Evolutionary conservation across 768 basidiomycete species (phyloP).

Genomic region (Suillus spraguei): DNA sequence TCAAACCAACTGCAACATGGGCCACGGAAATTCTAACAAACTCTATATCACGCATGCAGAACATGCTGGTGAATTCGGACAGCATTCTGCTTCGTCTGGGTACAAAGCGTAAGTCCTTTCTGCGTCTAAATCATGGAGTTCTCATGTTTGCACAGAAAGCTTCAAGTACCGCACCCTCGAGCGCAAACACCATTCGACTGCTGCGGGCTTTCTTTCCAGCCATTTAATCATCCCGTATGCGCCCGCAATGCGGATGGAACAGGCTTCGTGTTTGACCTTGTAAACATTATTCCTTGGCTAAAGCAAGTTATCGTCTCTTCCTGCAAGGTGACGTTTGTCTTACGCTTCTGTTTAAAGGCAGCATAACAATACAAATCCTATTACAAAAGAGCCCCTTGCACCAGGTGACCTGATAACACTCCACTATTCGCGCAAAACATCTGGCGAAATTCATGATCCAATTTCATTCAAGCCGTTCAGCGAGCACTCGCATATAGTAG

Average conservation of each 20-base stretch:
- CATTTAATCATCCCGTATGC: slow-evolving; percentile 87
- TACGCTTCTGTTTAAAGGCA: slow-evolving; percentile 49
- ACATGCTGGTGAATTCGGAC: slow-evolving; percentile 78
- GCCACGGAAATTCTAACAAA: slow-evolving; percentile 85
- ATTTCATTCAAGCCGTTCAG: slow-evolving; percentile 98
- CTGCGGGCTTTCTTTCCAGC: slow-evolving; percentile 89
- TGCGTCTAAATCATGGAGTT: slow-evolving; percentile 12
- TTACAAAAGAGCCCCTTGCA: slow-evolving; percentile 70
- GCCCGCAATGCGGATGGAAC: slow-evolving; percentile 82
- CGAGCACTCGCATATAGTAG: slow-evolving; percentile 94
- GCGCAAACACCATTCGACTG: slow-evolving; percentile 84
- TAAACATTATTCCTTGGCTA: slow-evolving; percentile 94
- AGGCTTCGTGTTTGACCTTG: slow-evolving; percentile 82
- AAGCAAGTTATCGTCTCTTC: slow-evolving; percentile 55
- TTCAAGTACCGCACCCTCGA: slow-evolving; percentile 65
- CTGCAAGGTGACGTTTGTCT: slow-evolving; percentile 14
- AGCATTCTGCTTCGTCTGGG: slow-evolving; percentile 80
- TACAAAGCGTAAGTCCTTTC: slow-evolving; percentile 57
- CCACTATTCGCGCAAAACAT: slow-evolving; percentile 80
- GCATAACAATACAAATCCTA: slow-evolving; percentile 79
- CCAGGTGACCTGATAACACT: slow-evolving; percentile 79
- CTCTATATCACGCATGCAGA: slow-evolving; percentile 90
- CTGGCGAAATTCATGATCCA: slow-evolving; percentile 91
- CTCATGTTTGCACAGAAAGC: slow-evolving; percentile 50
- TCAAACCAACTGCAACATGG: slow-evolving; percentile 46